Percentiles rank a stretch among this genome's conserved stretches.
Conservation (phyloP, 2,329 filamentous ascomycete species). For the Pyrenochaeta sp. region DNA sequence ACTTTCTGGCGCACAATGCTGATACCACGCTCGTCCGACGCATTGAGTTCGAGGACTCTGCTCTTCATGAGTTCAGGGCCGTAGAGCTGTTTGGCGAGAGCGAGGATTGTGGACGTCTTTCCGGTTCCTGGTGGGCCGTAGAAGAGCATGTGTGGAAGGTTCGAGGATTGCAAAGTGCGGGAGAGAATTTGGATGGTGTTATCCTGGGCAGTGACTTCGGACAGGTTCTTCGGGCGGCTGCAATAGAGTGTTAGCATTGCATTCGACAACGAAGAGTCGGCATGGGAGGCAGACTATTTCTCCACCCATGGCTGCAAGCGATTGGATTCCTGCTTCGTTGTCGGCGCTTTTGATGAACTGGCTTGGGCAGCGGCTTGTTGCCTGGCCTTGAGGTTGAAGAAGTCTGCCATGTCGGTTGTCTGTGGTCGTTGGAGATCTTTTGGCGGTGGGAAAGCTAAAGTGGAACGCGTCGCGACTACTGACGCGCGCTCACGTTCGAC, state of each 20-base stretch:
- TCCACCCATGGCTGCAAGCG: constrained; percentile 94
- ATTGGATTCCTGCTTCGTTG: constrained; percentile 66
- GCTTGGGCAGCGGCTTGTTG: constrained; percentile 74
- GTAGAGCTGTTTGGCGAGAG: constrained; percentile 95
- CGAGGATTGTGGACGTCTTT: constrained; percentile 97
- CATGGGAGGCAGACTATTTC: constrained; percentile 76
- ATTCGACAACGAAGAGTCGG: neutral
- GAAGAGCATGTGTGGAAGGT: constrained; percentile 99
- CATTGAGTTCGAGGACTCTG: constrained; percentile 98
- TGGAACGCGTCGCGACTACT: constrained; percentile 40
- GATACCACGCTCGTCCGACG: constrained; percentile 97
- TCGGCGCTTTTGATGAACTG: constrained; percentile 72
- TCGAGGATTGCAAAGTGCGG: constrained; percentile 91
- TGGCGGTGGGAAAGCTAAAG: constrained; percentile 30
- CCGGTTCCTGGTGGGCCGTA: constrained; percentile 97
- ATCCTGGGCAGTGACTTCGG: constrained; percentile 96
- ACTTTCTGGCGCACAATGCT: constrained; percentile 97
- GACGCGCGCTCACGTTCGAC: constrained; percentile 41
- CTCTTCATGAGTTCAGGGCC: constrained; percentile 92
- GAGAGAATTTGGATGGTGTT: constrained; percentile 94
- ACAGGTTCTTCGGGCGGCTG: constrained; percentile 91
- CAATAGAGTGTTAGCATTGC: constrained; percentile 15
- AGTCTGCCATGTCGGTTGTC: constrained; percentile 74
- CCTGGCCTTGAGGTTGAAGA: constrained; percentile 94
- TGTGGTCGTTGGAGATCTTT: constrained; percentile 14